Evolutionary conservation across 2,329 filamentous ascomycete species (phyloP), one percentile per base, ranked within the genome.

Genomic region (Claviceps sorghi): DNA sequence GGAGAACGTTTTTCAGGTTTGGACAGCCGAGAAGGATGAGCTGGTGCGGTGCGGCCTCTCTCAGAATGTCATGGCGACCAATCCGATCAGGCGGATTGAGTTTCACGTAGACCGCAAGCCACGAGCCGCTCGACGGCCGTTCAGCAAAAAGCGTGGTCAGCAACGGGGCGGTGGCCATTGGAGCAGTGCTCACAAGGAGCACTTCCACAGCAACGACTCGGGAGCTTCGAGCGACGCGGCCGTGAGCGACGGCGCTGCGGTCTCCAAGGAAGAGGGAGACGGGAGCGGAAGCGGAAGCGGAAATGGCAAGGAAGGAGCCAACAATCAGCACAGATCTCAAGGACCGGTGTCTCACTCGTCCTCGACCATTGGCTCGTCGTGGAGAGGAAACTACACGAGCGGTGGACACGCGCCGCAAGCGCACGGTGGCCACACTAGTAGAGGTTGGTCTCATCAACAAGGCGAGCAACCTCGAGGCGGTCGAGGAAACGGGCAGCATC

Each of bases 1-100:
- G 2, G 72, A 77, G 56, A 72, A 85, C 43, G 67, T 88, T 1
- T 89, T 87, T 59, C 86, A 90, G 61, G 72, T 79, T 0, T 88
- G 82, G 75, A 83, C 80, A 6, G 72, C 86, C 0, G 70, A 74
- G 0, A 68, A 72, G 1, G 76, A 78, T 32, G 78, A 81, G 52
- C 77, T 83, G 60, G 70, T 75, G 45, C 69, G 71, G 8, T 60
- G 80, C 3, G 79, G 77, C 0, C 63, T 90, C 5, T 67, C 69
- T 1, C 75, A 77, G 0, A 67, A 82, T 7, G 69, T 80, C 44
- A 85, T 84, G 78, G 83, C 82, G 0, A 82, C 84, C 49, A 68
- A 80, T 22, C 85, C 86, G 0, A 62, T 87, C 46, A 78, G 81
- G 59, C 74, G 68, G 55, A 86, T 87, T 42, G 72, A 83, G 2